Percentiles rank a stretch among this genome's conserved stretches.
Evolutionary conservation across 495 filamentous ascomycete genomes (phyloP).

Genomic region (Bacidia gigantensis): DNA sequence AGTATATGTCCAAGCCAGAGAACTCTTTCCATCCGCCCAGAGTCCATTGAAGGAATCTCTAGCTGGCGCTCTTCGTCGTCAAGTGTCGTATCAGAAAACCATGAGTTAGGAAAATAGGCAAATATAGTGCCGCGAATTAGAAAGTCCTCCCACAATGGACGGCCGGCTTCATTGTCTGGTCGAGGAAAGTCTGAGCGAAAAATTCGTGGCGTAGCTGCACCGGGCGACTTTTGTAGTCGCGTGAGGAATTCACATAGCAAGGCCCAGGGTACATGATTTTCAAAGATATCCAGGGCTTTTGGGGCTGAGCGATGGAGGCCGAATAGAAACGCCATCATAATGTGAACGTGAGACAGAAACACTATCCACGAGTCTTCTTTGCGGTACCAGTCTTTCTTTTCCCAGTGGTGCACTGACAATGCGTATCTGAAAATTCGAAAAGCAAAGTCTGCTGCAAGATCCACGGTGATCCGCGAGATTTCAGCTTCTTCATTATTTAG

Average conservation of each 20-base stretch:
- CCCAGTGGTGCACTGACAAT: no score
- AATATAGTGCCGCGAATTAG: slow-evolving; percentile 54
- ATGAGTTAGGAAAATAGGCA: slow-evolving; percentile 54
- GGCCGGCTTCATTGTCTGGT: slow-evolving; percentile 33
- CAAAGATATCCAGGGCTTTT: slow-evolving; percentile 29
- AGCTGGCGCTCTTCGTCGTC: slow-evolving; percentile 67
- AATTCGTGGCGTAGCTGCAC: slow-evolving; percentile 23
- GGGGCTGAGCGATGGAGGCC: slow-evolving; percentile 40
- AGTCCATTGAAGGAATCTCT: slow-evolving; percentile 48
- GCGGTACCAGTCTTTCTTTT: background rate
- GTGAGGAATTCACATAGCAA: slow-evolving; percentile 49
- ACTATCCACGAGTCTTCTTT: slow-evolving; percentile 37
- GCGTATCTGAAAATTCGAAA: slow-evolving; percentile 38
- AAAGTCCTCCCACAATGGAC: slow-evolving; percentile 78
- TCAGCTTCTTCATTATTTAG: background rate
- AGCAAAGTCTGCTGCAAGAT: slow-evolving; percentile 29
- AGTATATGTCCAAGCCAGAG: slow-evolving; percentile 55
- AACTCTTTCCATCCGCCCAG: slow-evolving; percentile 56
- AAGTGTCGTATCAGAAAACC: slow-evolving; percentile 53
- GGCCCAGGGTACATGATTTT: slow-evolving; percentile 54
- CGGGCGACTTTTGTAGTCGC: no score
- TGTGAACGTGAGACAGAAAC: slow-evolving; percentile 52
- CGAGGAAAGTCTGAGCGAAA: slow-evolving; percentile 31
- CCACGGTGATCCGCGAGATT: slow-evolving; percentile 8
- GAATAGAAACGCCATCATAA: slow-evolving; percentile 55